phyloP scores from a whole-genome alignment of 1,284 basidiomycete genomes.

The Tranzscheliella williamsii region DNA sequence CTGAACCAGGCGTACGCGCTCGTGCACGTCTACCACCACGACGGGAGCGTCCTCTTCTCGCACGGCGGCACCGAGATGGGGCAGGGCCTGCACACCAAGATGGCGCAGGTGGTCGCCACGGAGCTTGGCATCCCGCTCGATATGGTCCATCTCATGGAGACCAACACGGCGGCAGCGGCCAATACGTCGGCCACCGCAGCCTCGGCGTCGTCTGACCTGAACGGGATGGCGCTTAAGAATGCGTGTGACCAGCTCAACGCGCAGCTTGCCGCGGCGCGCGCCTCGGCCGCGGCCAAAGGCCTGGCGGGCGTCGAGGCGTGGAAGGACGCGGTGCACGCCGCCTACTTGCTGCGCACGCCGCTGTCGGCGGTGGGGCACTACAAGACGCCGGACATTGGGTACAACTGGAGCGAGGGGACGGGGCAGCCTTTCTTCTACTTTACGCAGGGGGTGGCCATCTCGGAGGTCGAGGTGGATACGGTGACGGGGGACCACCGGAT shows the following conservation, averaged over 20 bases:
- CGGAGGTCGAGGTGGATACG: conserved; percentile 61
- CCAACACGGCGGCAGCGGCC: conserved; percentile 57
- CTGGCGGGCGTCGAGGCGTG: conserved; percentile 36
- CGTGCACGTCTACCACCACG: conserved; percentile 60
- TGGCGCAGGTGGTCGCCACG: conserved; percentile 60
- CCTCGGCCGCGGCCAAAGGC: conserved; percentile 21
- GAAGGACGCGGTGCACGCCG: conserved; percentile 52
- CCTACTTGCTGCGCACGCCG: conserved; percentile 59
- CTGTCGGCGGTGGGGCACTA: conserved; percentile 61
- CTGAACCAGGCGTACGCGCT: conserved; percentile 61
- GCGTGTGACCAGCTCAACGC: conserved; percentile 61
- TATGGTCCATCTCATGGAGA: conserved; percentile 50
- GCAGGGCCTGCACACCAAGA: conserved; percentile 59
- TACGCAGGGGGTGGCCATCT: conserved; percentile 54
- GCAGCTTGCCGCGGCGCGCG: conserved; percentile 43
- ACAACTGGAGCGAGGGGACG: conserved; percentile 54
- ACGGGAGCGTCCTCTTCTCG: conserved; percentile 49
- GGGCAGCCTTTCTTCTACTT: conserved; percentile 57
- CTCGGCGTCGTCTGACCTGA: conserved; percentile 45
- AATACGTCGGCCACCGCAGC: conserved; percentile 60
- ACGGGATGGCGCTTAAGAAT: conserved; percentile 57
- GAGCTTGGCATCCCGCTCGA: conserved; percentile 58
- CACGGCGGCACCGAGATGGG: conserved; percentile 61
- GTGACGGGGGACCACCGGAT: conserved; percentile 60
- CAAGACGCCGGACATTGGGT: conserved; percentile 59